Base-by-base conservation (phyloP, 2,329 filamentous ascomycete genomes). In the Arthrobotrys pseudoclavata region DNA sequence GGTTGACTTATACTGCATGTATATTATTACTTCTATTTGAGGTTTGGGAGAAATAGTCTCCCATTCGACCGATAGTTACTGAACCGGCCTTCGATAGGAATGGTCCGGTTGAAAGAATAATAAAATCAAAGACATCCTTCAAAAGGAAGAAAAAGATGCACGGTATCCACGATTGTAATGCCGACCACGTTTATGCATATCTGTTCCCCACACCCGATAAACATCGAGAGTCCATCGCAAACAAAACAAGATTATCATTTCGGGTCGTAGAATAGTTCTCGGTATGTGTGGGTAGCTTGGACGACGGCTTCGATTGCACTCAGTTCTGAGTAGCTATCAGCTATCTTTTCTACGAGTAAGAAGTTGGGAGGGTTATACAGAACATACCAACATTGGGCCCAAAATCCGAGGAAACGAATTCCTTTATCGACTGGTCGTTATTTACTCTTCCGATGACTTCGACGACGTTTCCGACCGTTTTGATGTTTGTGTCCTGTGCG, bases 391-490 rank as follows among this genome's bases (percentile, higher is more conserved):
- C 61, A 31, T 71, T 50, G 3, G 85, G 84, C 4, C 92, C 92
- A 61, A 94, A 87, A 83, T 95, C 91, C 63, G 89, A 87, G 15
- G 89, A 88, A 77, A 86, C 89, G 79, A 93, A 85, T 29, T 91
- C 91, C 82, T 90, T 91, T 81, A 96, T 86, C 18, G 88, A 88
- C 22, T 93, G 85, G 83, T 95, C 92, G 1, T 87, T 86, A 81
- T 92, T 91, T 55, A 96, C 92, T 83, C 93, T 94, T 80, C 92
- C 92, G 79, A 95, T 91, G 79, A 96, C 85, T 82, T 96, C 92
- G 9, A 90, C 90, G 7, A 88, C 90, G 82, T 92, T 91, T 61
- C 90, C 90, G 63, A 89, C 86, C 24, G 87, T 70, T 53, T 66
- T 66, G 53, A 76, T 60, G n/a, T 86, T 22, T 94, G 88, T 70